Percentiles rank a stretch among this genome's conserved stretches.
These are phyloP conservation scores for Solanum infundibuliforme DNA, from an alignment of 257 asterid species.

Conservation along the genomic window DNA sequence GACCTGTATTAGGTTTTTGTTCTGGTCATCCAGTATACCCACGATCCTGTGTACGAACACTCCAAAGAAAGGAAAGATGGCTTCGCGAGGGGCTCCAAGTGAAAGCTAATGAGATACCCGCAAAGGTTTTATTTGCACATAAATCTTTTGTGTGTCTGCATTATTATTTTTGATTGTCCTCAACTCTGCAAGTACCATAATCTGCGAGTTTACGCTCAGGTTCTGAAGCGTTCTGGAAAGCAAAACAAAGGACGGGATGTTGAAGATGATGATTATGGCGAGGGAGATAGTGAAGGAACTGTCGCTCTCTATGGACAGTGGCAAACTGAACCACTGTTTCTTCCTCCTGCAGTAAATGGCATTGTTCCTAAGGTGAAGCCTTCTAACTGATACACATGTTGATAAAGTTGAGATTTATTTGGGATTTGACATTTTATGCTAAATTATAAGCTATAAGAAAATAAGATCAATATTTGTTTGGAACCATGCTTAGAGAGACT, in stretches of 20 bases:
- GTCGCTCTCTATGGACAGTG: constrained; percentile 72
- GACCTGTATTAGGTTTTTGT: constrained; percentile 77
- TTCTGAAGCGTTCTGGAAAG: constrained; percentile 50
- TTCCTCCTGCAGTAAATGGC: constrained; percentile 82
- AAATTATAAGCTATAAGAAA: background rate
- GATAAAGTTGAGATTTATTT: background rate
- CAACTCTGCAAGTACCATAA: background rate
- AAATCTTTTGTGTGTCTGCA: background rate
- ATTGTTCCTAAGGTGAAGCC: constrained; percentile 78
- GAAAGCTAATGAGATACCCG: constrained; percentile 72
- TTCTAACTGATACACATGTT: background rate
- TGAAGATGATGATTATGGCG: constrained; percentile 37
- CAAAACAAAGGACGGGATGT: constrained; percentile 30
- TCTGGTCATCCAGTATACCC: constrained; percentile 90
- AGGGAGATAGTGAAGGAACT: constrained; percentile 30
- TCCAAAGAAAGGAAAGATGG: constrained; percentile 76
- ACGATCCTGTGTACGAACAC: constrained; percentile 74
- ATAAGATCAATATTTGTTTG: background rate
- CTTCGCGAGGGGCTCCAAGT: constrained; percentile 82
- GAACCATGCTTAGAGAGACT: background rate
- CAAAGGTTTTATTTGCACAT: constrained; percentile 41
- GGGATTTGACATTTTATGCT: background rate
- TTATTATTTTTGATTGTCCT: background rate
- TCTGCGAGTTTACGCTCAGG: constrained; percentile 23
- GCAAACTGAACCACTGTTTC: constrained; percentile 79